Evolutionary conservation across 164 flowering plant species (phyloP).

Genomic region (Liriodendron chinense): DNA sequence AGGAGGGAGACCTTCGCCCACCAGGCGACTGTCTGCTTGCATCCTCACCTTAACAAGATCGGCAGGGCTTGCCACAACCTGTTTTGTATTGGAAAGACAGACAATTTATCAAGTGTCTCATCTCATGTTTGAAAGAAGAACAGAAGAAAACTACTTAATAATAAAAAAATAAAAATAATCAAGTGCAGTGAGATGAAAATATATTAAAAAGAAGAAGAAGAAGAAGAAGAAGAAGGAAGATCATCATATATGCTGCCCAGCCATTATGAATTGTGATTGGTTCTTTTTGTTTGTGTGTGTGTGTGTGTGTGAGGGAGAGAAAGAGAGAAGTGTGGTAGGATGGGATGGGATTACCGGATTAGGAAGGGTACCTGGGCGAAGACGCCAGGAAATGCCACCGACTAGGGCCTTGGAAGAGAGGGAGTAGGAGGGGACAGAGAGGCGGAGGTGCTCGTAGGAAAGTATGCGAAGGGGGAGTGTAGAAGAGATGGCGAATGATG

Average conservation of each 20-base stretch:
- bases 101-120: not conserved
- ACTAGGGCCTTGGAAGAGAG: conserved; percentile 49
- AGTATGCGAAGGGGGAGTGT: conserved; percentile 79
- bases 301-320: no score
- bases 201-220: no score
- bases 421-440: conserved; percentile 17
- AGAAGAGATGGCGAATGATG: conserved; percentile 68
- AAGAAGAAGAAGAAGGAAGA: no score
- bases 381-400: conserved; percentile 74
- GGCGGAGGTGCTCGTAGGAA: conserved; percentile 65
- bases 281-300: no score
- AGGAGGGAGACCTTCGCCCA: conserved; percentile 58
- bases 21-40: conserved; percentile 76
- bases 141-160: not conserved
- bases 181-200: not conserved
- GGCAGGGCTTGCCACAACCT: conserved; percentile 93
- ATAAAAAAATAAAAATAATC: no score
- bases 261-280: no score
- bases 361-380: conserved; percentile 65
- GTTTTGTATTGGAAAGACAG: conserved; percentile 5
- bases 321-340: not conserved
- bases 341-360: not conserved
- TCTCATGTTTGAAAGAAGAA: no score
- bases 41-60: conserved; percentile 93
- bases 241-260: no score